Percentiles rank a stretch among this genome's conserved stretches.
Conservation (phyloP, 192 early-diverging fungal species). For the Radiomyces spectabilis region DNA sequence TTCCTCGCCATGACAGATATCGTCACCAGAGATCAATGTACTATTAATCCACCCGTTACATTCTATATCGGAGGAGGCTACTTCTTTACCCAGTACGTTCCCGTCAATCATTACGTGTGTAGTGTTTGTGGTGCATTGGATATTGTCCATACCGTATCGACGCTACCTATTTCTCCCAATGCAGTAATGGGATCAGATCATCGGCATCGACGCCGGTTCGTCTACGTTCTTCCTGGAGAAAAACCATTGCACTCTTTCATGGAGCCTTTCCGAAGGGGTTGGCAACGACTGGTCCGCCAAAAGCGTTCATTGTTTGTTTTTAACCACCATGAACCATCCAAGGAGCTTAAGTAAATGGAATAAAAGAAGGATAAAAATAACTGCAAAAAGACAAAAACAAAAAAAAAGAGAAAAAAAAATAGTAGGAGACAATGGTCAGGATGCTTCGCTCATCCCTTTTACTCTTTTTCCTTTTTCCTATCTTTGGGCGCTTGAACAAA, state of each 20-base stretch:
- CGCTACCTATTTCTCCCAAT: neutral
- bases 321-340: neutral
- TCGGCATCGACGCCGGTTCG: neutral
- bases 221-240: too few relatives aligned
- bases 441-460: too few relatives aligned
- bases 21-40: too few relatives aligned
- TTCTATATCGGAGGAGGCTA: neutral
- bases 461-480: too few relatives aligned
- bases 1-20: neutral
- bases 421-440: neutral
- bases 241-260: neutral
- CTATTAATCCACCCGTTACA: neutral
- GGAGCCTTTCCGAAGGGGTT: neutral
- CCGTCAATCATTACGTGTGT: neutral
- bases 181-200: neutral
- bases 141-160: neutral
- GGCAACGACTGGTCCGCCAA: neutral
- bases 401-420: constrained; percentile 3
- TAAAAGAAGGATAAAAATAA: neutral
- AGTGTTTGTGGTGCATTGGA: neutral
- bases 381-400: neutral
- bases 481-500: too few relatives aligned
- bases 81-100: neutral
- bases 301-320: neutral
- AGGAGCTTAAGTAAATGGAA: too few relatives aligned